Conservation (phyloP, 176 grass and related monocot species). For the Microstegium vimineum region DNA sequence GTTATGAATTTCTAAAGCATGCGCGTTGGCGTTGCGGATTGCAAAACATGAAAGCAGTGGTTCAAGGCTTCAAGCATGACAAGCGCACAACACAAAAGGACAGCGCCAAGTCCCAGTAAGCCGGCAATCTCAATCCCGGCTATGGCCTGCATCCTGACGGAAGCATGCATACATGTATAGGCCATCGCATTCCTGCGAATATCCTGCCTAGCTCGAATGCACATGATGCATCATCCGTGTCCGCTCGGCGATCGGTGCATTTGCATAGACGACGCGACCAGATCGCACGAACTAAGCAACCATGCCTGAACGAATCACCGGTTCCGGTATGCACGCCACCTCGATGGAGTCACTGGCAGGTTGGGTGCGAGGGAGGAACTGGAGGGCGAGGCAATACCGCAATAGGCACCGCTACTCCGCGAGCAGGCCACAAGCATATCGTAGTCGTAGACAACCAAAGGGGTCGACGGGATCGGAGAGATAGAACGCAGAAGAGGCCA, state of each 20-base stretch:
- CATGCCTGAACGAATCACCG: not conserved
- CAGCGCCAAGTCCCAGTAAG: not conserved
- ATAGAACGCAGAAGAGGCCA: not conserved
- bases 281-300: slow-evolving; percentile 23
- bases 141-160: not conserved
- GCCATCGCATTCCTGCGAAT: slow-evolving; percentile 11
- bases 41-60: slow-evolving; percentile 8
- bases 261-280: slow-evolving; percentile 26
- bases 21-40: not conserved
- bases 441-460: not conserved
- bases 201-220: slow-evolving; percentile 10
- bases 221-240: slow-evolving; percentile 5
- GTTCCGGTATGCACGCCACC: not conserved
- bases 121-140: not conserved
- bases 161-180: slow-evolving; percentile 2
- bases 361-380: not conserved
- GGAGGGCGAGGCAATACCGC: not conserved
- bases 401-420: not conserved
- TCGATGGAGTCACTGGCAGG: not conserved
- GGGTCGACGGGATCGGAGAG: not conserved
- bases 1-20: not conserved
- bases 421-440: slow-evolving; percentile 4
- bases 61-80: not conserved
- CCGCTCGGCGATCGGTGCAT: not conserved
- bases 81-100: not conserved